Percentiles rank a stretch among this genome's conserved stretches.
Conservation (phyloP, 139 green algal species). For the Micractinium sp. region DNA sequence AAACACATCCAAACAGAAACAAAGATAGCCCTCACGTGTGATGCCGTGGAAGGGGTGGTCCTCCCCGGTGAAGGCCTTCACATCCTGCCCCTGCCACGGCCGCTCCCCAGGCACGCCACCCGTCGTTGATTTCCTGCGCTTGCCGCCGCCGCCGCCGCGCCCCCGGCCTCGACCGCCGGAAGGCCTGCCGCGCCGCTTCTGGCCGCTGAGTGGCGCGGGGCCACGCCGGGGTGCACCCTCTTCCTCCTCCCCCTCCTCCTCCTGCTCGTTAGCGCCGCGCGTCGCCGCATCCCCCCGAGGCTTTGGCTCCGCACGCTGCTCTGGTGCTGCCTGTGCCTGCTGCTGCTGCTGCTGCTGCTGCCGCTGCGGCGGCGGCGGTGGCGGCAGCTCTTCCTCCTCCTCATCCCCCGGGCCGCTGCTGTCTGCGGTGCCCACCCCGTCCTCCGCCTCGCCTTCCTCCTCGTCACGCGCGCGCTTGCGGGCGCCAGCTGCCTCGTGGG, state of each 20-base stretch:
- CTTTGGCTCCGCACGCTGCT: too few species aligned
- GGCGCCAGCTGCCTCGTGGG: too few species aligned
- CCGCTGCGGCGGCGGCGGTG: not conserved
- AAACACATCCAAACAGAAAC: too few species aligned
- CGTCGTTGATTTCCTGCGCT: not conserved
- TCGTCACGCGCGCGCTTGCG: not conserved
- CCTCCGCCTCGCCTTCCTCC: not conserved
- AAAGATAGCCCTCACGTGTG: not conserved
- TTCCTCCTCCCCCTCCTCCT: too few species aligned
- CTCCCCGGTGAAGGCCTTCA: not conserved
- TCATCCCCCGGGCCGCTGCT: not conserved
- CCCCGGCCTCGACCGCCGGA: not conserved
- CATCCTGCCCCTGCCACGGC: conserved; percentile 3
- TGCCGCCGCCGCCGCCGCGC: not conserved
- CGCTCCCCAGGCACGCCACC: not conserved
- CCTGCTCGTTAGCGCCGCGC: too few species aligned
- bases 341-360: not conserved
- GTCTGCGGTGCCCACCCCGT: not conserved
- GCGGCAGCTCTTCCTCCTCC: not conserved
- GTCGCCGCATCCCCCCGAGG: too few species aligned
- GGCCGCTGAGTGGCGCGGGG: too few species aligned
- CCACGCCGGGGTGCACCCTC: too few species aligned
- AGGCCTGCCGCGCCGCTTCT: too few species aligned
- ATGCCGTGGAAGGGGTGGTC: conserved; percentile 28
- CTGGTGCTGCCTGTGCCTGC: not conserved